Conservation (phyloP, 495 filamentous ascomycete genomes). For the Xylaria curta region DNA sequence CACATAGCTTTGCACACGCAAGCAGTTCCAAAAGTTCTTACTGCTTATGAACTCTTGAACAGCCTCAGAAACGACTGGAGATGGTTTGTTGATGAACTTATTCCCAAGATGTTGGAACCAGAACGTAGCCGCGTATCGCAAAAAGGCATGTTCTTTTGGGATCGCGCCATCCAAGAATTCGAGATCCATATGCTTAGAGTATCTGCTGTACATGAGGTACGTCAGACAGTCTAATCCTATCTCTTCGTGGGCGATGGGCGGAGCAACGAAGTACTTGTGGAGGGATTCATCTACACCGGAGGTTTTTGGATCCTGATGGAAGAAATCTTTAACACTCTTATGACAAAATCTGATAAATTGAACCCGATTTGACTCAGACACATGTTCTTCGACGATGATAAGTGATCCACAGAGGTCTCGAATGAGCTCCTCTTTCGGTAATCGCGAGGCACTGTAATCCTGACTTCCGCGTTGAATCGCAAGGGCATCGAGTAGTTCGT, state of each 20-base stretch:
- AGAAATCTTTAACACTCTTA: slow-evolving; percentile 40
- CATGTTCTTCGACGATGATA: slow-evolving; percentile 29
- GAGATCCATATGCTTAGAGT: slow-evolving; percentile 31
- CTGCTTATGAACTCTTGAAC: slow-evolving; percentile 33
- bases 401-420: slow-evolving; percentile 34
- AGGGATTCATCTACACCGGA: slow-evolving; percentile 26
- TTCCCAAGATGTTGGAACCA: slow-evolving; percentile 36
- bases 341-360: slow-evolving; percentile 37
- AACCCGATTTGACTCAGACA: slow-evolving; percentile 29
- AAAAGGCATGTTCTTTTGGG: slow-evolving; percentile 34
- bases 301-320: slow-evolving; percentile 35
- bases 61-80: slow-evolving; percentile 16
- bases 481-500: slow-evolving; percentile 31
- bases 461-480: slow-evolving; percentile 30
- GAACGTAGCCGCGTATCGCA: slow-evolving; percentile 38
- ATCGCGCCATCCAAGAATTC: slow-evolving; percentile 9
- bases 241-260: slow-evolving; percentile 26
- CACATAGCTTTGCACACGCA: slow-evolving; percentile 32
- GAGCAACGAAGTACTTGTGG: slow-evolving; percentile 36
- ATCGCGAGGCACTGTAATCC: slow-evolving; percentile 21
- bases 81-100: neutral
- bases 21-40: slow-evolving; percentile 38
- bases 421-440: slow-evolving; percentile 31
- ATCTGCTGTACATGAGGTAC: slow-evolving; percentile 38
- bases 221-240: slow-evolving; percentile 35